A percentile compares a stretch with the other conserved stretches of the same genome.
Conservation (phyloP, 805 yeast species). For the Ogataea glucozyma region DNA sequence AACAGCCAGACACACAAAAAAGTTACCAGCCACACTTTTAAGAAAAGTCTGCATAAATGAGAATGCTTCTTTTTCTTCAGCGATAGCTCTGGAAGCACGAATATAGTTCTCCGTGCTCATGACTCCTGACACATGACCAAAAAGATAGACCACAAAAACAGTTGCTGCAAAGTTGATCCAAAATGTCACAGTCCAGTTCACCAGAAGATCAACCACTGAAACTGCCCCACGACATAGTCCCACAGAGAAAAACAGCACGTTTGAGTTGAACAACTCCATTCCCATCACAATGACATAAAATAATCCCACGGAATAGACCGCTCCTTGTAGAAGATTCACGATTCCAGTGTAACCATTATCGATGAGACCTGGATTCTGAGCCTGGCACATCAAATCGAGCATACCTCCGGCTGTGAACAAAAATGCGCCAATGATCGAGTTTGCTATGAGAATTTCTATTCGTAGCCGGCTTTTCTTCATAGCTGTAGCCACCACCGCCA, state of each 20-base stretch:
- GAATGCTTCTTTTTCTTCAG: constrained; percentile 42
- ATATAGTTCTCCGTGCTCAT: constrained; percentile 43
- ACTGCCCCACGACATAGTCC: constrained; percentile 73
- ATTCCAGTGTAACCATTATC: constrained; percentile 50
- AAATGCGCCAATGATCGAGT: constrained; percentile 69
- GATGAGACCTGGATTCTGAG: constrained; percentile 47
- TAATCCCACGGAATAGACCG: constrained; percentile 67
- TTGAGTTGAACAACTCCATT: constrained; percentile 74
- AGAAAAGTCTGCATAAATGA: constrained; percentile 64
- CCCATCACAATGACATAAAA: constrained; percentile 77
- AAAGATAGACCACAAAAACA: constrained; percentile 64
- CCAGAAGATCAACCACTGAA: constrained; percentile 56
- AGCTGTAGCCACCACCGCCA: constrained; percentile 81
- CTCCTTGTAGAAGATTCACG: constrained; percentile 56
- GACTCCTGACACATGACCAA: constrained; percentile 57
- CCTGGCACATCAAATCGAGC: constrained; percentile 58
- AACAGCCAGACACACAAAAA: constrained; percentile 72
- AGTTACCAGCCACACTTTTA: constrained; percentile 76
- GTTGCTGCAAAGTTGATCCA: constrained; percentile 64
- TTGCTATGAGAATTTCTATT: constrained; percentile 57
- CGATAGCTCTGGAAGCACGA: constrained; percentile 49
- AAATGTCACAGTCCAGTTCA: constrained; percentile 70
- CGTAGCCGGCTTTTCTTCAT: constrained; percentile 79
- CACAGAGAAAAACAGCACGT: constrained; percentile 68
- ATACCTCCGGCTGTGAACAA: constrained; percentile 73